Evolutionary conservation across 2,329 filamentous ascomycete genomes (phyloP).

Genomic region (Coniochaeta ligniaria): DNA sequence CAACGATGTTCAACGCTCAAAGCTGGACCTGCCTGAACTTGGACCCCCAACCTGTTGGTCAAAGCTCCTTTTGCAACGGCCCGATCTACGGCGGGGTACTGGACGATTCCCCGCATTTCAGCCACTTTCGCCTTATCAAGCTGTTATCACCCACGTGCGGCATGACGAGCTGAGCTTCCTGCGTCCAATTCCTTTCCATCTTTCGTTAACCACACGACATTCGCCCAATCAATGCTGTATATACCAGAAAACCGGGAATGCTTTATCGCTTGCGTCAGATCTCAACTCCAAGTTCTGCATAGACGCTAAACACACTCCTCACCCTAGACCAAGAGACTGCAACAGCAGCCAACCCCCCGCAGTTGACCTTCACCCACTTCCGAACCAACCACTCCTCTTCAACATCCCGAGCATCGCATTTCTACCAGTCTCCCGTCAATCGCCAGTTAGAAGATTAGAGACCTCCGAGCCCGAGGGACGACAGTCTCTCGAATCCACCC

Average conservation of each 20-base stretch:
- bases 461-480: no score
- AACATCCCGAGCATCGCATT: no score
- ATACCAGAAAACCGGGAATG: not conserved
- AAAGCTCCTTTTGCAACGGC: not conserved
- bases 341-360: not conserved
- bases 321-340: not conserved
- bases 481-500: not conserved
- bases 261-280: not conserved
- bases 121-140: not conserved
- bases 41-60: not conserved
- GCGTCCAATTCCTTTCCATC: not conserved
- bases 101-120: not conserved
- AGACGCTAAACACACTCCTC: not conserved
- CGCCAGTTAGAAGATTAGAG: no score
- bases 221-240: not conserved
- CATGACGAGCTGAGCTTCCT: not conserved
- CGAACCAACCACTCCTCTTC: no score
- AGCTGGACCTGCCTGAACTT: no score
- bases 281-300: not conserved
- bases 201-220: not conserved
- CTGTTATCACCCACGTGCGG: not conserved
- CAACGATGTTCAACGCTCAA: not conserved
- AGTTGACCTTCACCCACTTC: no score
- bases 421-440: no score
- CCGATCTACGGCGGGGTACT: not conserved